Evolutionary conservation across 148 eudicot genomes (phyloP).

Genomic region (Dysphania ambrosioides): DNA sequence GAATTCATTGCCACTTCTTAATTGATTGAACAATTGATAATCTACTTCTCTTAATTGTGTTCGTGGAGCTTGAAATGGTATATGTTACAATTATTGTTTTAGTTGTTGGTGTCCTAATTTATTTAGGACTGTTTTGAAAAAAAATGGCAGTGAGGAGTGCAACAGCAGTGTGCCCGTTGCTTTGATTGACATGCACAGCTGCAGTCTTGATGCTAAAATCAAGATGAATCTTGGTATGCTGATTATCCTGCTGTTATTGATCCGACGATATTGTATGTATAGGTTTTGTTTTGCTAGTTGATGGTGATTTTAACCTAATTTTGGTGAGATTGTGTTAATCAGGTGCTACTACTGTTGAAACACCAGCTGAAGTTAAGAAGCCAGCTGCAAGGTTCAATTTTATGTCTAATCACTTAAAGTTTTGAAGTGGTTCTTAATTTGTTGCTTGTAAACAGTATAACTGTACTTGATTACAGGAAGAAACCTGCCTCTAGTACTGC

Average conservation of each 20-base stretch:
- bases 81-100: too few relatives aligned
- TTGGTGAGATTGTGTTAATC: background rate
- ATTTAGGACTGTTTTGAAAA: background rate
- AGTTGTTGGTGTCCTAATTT: too few relatives aligned
- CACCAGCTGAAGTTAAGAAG: constrained; percentile 39
- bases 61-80: too few relatives aligned
- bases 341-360: constrained; percentile 62
- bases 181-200: constrained; percentile 72
- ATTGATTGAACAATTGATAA: background rate
- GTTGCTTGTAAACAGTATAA: background rate
- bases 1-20: background rate
- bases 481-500: constrained; percentile 29
- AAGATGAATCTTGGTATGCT: constrained; percentile 59
- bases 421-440: background rate
- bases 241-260: background rate
- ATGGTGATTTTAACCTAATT: background rate
- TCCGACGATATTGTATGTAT: background rate
- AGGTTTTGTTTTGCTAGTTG: background rate
- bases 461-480: constrained; percentile 30
- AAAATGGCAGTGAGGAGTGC: constrained; percentile 63
- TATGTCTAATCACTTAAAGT: background rate
- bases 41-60: too few relatives aligned
- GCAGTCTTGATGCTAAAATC: constrained; percentile 70
- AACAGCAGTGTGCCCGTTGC: constrained; percentile 71
- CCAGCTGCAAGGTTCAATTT: constrained; percentile 40